phyloP scores from a whole-genome alignment of 306 rosid species.

The Lagenaria siceraria region DNA sequence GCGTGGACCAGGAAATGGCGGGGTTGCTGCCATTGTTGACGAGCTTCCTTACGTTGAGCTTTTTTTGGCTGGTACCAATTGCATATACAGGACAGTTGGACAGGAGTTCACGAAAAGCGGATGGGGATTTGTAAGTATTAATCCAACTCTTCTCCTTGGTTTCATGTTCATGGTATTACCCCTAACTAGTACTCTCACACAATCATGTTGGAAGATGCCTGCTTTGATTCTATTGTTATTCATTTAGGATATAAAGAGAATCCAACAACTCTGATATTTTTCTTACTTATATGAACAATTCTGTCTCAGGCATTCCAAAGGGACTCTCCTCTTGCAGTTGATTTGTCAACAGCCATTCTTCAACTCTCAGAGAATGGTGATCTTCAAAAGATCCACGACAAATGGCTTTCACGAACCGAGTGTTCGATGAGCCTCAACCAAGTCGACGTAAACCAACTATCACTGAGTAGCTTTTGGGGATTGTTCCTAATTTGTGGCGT shows the following conservation, averaged over 20 bases:
- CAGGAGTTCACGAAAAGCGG: conserved; percentile 82
- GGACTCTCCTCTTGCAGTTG: conserved; percentile 87
- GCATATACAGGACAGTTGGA: conserved; percentile 59
- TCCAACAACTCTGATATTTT: not conserved
- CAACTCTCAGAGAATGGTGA: conserved; percentile 81
- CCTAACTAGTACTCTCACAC: no score
- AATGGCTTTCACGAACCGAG: conserved; percentile 42
- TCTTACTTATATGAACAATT: conserved; percentile 2
- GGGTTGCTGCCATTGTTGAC: conserved; percentile 75
- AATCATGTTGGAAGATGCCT: not conserved
- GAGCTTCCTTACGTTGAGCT: conserved; percentile 76
- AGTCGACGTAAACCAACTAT: conserved; percentile 27
- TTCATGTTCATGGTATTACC: not conserved
- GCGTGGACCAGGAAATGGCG: conserved; percentile 51
- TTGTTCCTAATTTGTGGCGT: conserved; percentile 54
- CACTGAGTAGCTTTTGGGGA: conserved; percentile 80
- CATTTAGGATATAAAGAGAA: not conserved
- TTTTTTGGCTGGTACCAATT: conserved; percentile 38
- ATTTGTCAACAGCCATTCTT: conserved; percentile 80
- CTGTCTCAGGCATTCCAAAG: conserved; percentile 64
- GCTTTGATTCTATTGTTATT: not conserved
- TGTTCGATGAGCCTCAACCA: conserved; percentile 26
- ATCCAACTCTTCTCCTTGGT: not conserved
- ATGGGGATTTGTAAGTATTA: conserved; percentile 80
- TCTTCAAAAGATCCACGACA: conserved; percentile 60